Percentiles rank a stretch among this genome's conserved stretches.
These are phyloP conservation scores for Apophysomyces variabilis DNA, from an alignment of 371 early-diverging fungal species.

Conservation along the genomic window DNA sequence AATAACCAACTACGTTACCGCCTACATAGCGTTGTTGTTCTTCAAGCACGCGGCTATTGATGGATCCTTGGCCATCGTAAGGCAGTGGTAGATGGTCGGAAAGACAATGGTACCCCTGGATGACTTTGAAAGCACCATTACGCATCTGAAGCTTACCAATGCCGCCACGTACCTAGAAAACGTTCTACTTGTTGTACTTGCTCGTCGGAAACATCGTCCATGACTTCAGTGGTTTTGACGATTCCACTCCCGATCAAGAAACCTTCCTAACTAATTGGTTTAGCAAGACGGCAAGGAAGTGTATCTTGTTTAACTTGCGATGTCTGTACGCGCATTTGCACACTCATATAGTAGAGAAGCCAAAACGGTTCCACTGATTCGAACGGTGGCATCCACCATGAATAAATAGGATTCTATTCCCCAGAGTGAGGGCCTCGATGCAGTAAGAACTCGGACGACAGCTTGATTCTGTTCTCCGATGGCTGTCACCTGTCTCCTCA, in stretches of 20 bases:
- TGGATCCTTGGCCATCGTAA: slow-evolving; percentile 13
- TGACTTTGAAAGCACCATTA: slow-evolving; percentile 7
- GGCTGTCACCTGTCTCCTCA: too few species aligned
- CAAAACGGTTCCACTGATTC: slow-evolving; percentile 24
- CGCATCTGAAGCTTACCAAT: background rate
- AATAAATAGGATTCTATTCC: background rate
- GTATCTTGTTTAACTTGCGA: slow-evolving; percentile 4
- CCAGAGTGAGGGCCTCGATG: too few species aligned
- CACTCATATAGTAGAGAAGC: slow-evolving; percentile 23
- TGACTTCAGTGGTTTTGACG: slow-evolving; percentile 10
- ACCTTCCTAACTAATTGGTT: slow-evolving; percentile 17
- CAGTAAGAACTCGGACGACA: too few species aligned
- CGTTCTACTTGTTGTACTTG: slow-evolving; percentile 10
- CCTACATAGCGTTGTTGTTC: slow-evolving; percentile 7
- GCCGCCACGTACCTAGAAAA: slow-evolving; percentile 9
- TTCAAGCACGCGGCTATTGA: slow-evolving; percentile 1
- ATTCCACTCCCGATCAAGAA: slow-evolving; percentile 19
- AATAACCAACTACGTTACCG: slow-evolving; percentile 19
- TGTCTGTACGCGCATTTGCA: slow-evolving; percentile 20
- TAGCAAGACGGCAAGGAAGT: background rate
- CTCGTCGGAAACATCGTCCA: slow-evolving; percentile 16
- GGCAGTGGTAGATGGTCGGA: slow-evolving; percentile 5
- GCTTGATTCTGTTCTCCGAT: too few species aligned
- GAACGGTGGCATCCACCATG: slow-evolving; percentile 18
- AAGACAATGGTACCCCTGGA: slow-evolving; percentile 20